phyloP scores from a whole-genome alignment of 2,329 filamentous ascomycete genomes.

The Beauveria medogensis region DNA sequence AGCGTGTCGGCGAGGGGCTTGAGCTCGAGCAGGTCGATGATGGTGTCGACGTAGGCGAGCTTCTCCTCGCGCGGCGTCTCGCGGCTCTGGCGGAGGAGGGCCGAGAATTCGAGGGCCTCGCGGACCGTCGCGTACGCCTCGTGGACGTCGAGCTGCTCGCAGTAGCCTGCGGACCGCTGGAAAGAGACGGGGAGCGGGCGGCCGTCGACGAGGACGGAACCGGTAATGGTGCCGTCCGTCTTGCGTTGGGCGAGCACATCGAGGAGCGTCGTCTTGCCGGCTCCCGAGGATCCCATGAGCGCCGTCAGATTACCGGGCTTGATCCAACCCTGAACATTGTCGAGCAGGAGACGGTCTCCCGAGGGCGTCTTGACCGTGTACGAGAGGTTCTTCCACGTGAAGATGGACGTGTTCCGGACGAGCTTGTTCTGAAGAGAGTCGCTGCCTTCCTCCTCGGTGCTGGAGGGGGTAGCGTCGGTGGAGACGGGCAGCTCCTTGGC shows the following conservation, averaged over 20 bases:
- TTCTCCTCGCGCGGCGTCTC: constrained; percentile 59
- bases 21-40: constrained; percentile 56
- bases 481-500: constrained; percentile 14
- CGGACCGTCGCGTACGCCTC: constrained; percentile 65
- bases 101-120: constrained; percentile 68
- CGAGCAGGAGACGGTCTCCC: constrained; percentile 60
- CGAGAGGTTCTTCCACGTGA: constrained; percentile 66
- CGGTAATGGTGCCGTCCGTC: constrained; percentile 67
- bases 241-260: constrained; percentile 75
- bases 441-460: constrained; percentile 20
- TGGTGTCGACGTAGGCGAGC: constrained; percentile 66
- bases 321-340: constrained; percentile 77
- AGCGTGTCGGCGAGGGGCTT: constrained; percentile 40
- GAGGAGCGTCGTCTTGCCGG: constrained; percentile 78
- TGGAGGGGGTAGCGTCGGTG: constrained; percentile 22
- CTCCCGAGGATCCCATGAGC: constrained; percentile 74
- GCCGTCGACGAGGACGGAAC: constrained; percentile 71
- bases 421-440: constrained; percentile 27
- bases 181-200: constrained; percentile 63
- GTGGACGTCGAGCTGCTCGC: constrained; percentile 75
- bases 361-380: constrained; percentile 58
- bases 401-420: constrained; percentile 56
- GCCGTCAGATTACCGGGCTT: constrained; percentile 72
- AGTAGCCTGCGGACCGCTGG: constrained; percentile 72
- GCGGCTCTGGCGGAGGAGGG: constrained; percentile 62